Base-by-base conservation (phyloP, 2,329 filamentous ascomycete species). In the Parastagonospora avenae region DNA sequence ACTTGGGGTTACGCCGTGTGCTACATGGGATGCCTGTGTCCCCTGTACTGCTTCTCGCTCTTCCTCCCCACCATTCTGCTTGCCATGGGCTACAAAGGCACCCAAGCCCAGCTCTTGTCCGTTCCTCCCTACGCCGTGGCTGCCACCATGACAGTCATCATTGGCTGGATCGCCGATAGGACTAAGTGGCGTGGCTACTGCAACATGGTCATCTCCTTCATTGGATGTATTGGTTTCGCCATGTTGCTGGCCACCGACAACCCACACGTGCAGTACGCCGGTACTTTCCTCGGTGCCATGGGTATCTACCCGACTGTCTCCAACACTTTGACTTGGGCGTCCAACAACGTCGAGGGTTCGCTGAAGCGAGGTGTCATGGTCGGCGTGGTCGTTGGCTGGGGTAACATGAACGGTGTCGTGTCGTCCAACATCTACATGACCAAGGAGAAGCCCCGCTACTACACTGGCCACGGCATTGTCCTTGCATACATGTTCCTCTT, bases 351-450 rank as follows among this genome's bases (percentile, higher is more conserved):
- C 42, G 92, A 96, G 74, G 89, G 92, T n/a, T 90, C 93, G 6
- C 95, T 96, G 75, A 96, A 96, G 79, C 85, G 92, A 35, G 92
- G 92, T 45, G 88, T 96, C 37, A 91, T 91, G 1, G 77, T 97
- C 2, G 92, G 92, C 2, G 85, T 96, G 50, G 89, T 96, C 49
- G 94, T 97, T 53, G 92, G 76, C 32, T 96, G 90, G 90, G 92
- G 92, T 42, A 96, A 97, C 71, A 79, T 97, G 52, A 96, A 95
- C 72, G 92, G 92, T 47, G 84, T 96, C 39, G 88, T 96, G 14
- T 87, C 83, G 60, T 87, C 84, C 63, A 96, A 96, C 73, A 91
- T 96, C 64, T 96, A 91, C 67, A 77, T 76, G 10, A 62, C 69
- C 66, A 76, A 82, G 57, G 78, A 85, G 68, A 84, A 60, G 55